Evolutionary conservation across 148 eudicot species (phyloP).

Genomic region (Cornus kousa): DNA sequence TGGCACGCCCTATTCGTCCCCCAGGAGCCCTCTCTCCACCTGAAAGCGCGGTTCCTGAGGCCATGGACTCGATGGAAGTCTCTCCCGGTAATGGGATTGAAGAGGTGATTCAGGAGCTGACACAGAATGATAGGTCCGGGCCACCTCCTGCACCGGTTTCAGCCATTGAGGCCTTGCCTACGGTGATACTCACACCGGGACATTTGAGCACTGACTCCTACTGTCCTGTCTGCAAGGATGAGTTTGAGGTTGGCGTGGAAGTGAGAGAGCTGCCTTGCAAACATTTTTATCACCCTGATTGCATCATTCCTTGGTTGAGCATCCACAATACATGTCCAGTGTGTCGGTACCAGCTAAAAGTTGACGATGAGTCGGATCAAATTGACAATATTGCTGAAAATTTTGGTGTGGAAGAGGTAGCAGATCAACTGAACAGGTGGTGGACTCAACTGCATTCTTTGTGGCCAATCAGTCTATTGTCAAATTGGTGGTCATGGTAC

Average conservation of each 20-base stretch:
- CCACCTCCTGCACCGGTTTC: slow-evolving; percentile 31
- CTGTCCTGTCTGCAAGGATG: slow-evolving; percentile 77
- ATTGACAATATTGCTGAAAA: background rate
- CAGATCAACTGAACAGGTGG: slow-evolving; percentile 23
- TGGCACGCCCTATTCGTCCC: slow-evolving; percentile 20
- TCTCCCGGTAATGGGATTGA: background rate
- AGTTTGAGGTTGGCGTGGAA: slow-evolving; percentile 44
- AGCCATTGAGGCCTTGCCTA: slow-evolving; percentile 24
- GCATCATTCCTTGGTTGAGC: slow-evolving; percentile 72
- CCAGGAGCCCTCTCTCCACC: slow-evolving; percentile 13
- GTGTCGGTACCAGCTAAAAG: slow-evolving; percentile 54
- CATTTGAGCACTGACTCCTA: slow-evolving; percentile 25
- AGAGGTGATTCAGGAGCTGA: slow-evolving; percentile 18
- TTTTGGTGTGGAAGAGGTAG: slow-evolving; percentile 26
- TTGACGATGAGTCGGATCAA: background rate
- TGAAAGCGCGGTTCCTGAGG: background rate
- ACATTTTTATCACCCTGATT: slow-evolving; percentile 62
- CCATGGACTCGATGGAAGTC: background rate
- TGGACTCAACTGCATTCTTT: slow-evolving; percentile 42
- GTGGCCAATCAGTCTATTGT: slow-evolving; percentile 51
- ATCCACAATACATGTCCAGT: slow-evolving; percentile 69
- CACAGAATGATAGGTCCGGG: slow-evolving; percentile 26
- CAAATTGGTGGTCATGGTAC: slow-evolving; percentile 27
- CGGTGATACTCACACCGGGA: slow-evolving; percentile 13
- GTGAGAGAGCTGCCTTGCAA: slow-evolving; percentile 49